Evolutionary conservation across 1,139 yeast species (phyloP).

Genomic region (Candida labiduridarum): DNA sequence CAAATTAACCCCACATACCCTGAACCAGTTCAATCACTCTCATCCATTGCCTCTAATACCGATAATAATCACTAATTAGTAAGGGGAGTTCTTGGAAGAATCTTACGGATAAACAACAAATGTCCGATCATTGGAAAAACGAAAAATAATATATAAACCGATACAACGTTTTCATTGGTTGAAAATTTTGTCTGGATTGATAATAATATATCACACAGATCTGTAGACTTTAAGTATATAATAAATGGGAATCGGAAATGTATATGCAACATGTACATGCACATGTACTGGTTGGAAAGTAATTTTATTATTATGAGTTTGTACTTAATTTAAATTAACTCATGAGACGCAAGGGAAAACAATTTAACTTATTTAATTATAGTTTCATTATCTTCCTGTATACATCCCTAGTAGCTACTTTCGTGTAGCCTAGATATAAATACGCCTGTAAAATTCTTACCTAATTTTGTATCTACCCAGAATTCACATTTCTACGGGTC

Average conservation of each 20-base stretch:
- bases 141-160: too few species aligned
- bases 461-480: neutral
- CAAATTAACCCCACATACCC: too few species aligned
- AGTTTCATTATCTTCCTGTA: neutral
- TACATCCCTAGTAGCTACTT: neutral
- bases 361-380: neutral
- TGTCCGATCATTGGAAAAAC: too few species aligned
- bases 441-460: neutral
- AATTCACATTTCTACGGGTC: neutral
- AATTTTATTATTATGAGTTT: neutral
- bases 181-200: too few species aligned
- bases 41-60: too few species aligned
- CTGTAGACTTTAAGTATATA: too few species aligned
- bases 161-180: too few species aligned
- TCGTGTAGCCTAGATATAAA: conserved; percentile 1
- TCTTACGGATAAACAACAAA: too few species aligned
- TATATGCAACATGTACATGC: neutral
- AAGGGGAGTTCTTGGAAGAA: too few species aligned
- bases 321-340: neutral
- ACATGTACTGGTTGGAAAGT: neutral
- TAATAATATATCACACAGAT: too few species aligned
- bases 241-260: neutral
- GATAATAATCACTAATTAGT: too few species aligned
- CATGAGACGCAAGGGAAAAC: neutral
- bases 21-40: too few species aligned